These are phyloP conservation scores for Rubia yunnanensis DNA, from an alignment of 257 asterid genomes.

Conservation along the genomic window DNA sequence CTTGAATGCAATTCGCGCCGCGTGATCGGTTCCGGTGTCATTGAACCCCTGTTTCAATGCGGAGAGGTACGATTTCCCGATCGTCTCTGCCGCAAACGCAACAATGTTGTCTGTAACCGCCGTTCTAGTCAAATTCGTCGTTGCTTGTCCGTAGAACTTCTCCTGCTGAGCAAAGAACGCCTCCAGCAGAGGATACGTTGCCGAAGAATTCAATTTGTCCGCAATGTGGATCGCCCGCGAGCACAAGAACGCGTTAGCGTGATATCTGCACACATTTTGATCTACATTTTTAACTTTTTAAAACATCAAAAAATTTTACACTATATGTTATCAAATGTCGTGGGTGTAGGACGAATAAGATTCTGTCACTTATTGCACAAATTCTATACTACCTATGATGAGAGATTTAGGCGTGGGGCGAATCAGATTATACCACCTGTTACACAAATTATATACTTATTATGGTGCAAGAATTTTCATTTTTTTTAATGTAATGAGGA, in stretches of 20 bases:
- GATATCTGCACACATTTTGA: conserved; percentile 47
- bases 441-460: too few species aligned
- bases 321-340: too few species aligned
- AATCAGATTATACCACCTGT: too few species aligned
- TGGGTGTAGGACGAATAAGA: too few species aligned
- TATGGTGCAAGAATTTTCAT: too few species aligned
- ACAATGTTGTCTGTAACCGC: conserved; percentile 24
- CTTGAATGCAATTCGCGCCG: conserved; percentile 76
- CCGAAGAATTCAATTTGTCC: conserved; percentile 36
- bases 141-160: conserved; percentile 37
- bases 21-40: conserved; percentile 43
- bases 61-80: conserved; percentile 39
- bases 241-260: conserved; percentile 58
- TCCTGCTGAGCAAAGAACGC: conserved; percentile 71
- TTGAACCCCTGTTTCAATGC: conserved; percentile 46
- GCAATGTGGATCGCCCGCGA: conserved; percentile 76
- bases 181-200: conserved; percentile 52
- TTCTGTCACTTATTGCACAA: too few species aligned
- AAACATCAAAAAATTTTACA: too few species aligned
- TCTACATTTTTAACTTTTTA: too few species aligned
- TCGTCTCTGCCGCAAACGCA: conserved; percentile 24
- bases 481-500: too few species aligned
- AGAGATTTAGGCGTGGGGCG: too few species aligned
- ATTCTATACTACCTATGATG: too few species aligned
- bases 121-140: conserved; percentile 48